Evolutionary conservation across 371 early-diverging fungal genomes (phyloP), one percentile per base, ranked within the genome.

Genomic region (Blakeslea trispora): DNA sequence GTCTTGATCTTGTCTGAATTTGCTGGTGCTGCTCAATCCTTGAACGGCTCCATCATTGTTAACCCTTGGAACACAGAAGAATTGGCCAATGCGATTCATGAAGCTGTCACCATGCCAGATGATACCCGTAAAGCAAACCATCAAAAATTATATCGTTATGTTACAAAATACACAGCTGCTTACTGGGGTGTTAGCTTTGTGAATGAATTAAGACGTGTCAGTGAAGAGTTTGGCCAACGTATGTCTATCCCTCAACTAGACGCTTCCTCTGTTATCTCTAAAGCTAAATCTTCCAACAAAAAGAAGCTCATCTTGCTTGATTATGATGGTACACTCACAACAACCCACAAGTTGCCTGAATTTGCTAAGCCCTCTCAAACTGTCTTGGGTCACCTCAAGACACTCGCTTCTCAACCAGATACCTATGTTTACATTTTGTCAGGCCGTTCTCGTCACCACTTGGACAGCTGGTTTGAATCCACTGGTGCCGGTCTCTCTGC

Each of bases 11-110:
- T 99, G 39, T 91, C 92, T 53, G 99, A 99, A 73, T 98, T 98
- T 89, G 98, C 99, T 17, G 99, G 99, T 34, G 98, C 99, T 18
- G 95, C 99, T 14, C 97, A 97, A 63, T 96, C 97, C 17, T 77
- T 99, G 50, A 95, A 96, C 66, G 99, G 93, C 0, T 87, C 97
- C 13, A 81, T 99, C 22, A 92, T 95, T 66, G 93, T 99, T 53
- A 99, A 99, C 76, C 97, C 99, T 8, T 99, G 99, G 99, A 94
- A 97, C 73, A 97, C 92, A 0, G 95, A 94, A 52, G 98, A 97
- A 63, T 79, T 99, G 23, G 89, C 99, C 2, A 81, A 91, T 24
- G 93, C 96, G 5, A 87, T 97, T 49, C 75, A 92, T 62, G 88
- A 91, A 47, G 99, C 99, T 10, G 88, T 99, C 24, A 90, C 90